Base-by-base conservation (phyloP, 768 basidiomycete species). In the Kwoniella sp. region DNA sequence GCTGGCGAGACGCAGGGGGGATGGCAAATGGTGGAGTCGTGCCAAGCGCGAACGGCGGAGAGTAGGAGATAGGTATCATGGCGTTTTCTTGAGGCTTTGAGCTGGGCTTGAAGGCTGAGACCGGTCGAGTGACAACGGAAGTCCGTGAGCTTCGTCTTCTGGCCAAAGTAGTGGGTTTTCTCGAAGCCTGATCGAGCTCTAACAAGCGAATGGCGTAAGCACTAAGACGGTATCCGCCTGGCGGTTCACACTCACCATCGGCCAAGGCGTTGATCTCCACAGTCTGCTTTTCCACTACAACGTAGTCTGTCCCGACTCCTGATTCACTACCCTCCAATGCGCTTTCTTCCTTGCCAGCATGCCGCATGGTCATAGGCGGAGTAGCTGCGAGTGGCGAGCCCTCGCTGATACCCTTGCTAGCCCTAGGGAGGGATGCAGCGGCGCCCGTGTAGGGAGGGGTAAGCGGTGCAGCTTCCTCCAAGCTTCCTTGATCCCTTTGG, bases 221-320 rank as follows among this genome's bases (percentile, higher is more conserved):
- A 14, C 42, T 32, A 46, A 11, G 5, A 47, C 14, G 12, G 5
- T 12, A 28, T 22, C n/a, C 5, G 20, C 28, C 33, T 22, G 12
- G 25, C 9, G 14, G 4, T 7, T 8, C 20, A 27, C 15, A 73
- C 83, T 63, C 56, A 87, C 92, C 92, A 77, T 98, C 93, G 1
- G 93, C 86, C 2, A 89, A 82, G 14, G 83, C 83, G 70, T 89
- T 89, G 71, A 96, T 89, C 70, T 98, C 92, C 2, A 96, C 87
- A 1, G 88, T 88, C 43, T 85, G 80, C 47, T 99, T 90, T 36
- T 86, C 91, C 1, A 98, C 88, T 0, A 99, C 81, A 0, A 98
- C 93, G 63, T 99, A 99, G 66, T 98, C 93, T 46, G 67, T 66
- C 1, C 70, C 73, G 8, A 77, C 65, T 44, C 62, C 41, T 43